Percentiles rank a stretch among this genome's conserved stretches.
These are phyloP conservation scores for Trypanosoma boissoni DNA, from an alignment of 208 protist genomes.

Conservation along the genomic window DNA sequence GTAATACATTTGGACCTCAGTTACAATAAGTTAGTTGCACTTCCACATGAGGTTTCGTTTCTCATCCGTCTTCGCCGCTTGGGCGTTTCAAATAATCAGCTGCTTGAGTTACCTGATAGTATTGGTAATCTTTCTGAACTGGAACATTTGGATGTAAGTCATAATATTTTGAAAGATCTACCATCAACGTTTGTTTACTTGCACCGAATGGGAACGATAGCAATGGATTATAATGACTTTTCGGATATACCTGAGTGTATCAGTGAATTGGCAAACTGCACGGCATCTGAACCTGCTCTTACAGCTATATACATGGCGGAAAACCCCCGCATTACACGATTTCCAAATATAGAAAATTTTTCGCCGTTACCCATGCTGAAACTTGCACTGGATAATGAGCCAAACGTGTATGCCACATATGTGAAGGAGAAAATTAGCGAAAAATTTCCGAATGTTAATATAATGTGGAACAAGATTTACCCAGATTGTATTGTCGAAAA, in stretches of 20 bases:
- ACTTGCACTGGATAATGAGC: constrained; percentile 86
- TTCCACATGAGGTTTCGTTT: constrained; percentile 76
- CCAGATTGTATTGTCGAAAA: constrained; percentile 80
- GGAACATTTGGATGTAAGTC: constrained; percentile 71
- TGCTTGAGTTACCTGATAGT: constrained; percentile 66
- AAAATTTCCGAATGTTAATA: constrained; percentile 62
- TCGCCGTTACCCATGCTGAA: constrained; percentile 52
- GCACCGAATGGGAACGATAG: constrained; percentile 38
- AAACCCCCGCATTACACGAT: constrained; percentile 62
- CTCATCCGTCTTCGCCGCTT: constrained; percentile 58
- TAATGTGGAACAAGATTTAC: constrained; percentile 92
- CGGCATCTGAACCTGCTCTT: constrained; percentile 31
- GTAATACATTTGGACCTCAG: constrained; percentile 66
- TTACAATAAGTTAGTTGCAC: constrained; percentile 59
- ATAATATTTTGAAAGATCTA: constrained; percentile 68
- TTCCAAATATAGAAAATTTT: constrained; percentile 40
- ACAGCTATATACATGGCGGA: constrained; percentile 71
- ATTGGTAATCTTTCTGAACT: constrained; percentile 63
- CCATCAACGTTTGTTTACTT: constrained; percentile 73
- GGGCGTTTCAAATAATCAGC: constrained; percentile 77
- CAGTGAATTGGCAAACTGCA: constrained; percentile 40
- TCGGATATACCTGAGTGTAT: constrained; percentile 55
- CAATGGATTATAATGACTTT: constrained; percentile 87
- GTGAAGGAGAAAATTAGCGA: constrained; percentile 38
- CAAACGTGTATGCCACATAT: constrained; percentile 68